Conservation (phyloP, 1,139 yeast genomes). For the Hansenula lynferdii region DNA sequence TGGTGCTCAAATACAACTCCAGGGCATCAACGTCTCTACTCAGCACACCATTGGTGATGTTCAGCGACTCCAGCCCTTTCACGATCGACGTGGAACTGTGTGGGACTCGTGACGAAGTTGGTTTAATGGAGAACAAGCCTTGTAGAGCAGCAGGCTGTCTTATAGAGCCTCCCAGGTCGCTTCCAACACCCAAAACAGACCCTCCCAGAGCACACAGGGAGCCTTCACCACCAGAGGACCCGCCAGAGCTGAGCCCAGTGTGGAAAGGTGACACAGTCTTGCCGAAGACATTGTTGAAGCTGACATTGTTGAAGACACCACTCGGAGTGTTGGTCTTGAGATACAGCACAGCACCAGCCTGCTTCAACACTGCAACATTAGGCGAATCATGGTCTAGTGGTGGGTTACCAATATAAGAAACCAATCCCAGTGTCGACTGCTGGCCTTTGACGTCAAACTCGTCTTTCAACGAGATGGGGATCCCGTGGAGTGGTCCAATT, state of each 20-base stretch:
- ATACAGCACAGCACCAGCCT: slow-evolving; percentile 49
- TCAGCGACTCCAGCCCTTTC: slow-evolving; percentile 52
- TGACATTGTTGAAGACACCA: slow-evolving; percentile 50
- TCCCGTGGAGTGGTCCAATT: slow-evolving; percentile 60
- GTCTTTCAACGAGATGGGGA: slow-evolving; percentile 58
- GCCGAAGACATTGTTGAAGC: slow-evolving; percentile 43
- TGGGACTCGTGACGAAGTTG: slow-evolving; percentile 46
- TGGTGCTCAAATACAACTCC: slow-evolving; percentile 49
- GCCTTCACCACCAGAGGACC: slow-evolving; percentile 63
- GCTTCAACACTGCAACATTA: slow-evolving; percentile 35
- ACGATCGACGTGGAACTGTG: slow-evolving; percentile 49
- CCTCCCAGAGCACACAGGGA: slow-evolving; percentile 48
- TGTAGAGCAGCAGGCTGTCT: slow-evolving; percentile 52
- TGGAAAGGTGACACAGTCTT: slow-evolving; percentile 44
- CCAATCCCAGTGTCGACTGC: slow-evolving; percentile 40
- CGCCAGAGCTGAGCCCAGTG: slow-evolving; percentile 43
- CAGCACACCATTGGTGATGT: slow-evolving; percentile 55
- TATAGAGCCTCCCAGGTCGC: slow-evolving; percentile 64
- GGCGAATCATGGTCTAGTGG: slow-evolving; percentile 34
- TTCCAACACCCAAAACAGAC: slow-evolving; percentile 52
- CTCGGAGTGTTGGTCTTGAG: slow-evolving; percentile 58
- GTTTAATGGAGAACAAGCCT: slow-evolving; percentile 52
- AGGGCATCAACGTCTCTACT: slow-evolving; percentile 60
- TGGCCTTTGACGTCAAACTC: slow-evolving; percentile 42
- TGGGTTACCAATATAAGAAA: slow-evolving; percentile 31